Conservation (phyloP, 768 basidiomycete genomes). For the Gloeophyllum trabeum region DNA sequence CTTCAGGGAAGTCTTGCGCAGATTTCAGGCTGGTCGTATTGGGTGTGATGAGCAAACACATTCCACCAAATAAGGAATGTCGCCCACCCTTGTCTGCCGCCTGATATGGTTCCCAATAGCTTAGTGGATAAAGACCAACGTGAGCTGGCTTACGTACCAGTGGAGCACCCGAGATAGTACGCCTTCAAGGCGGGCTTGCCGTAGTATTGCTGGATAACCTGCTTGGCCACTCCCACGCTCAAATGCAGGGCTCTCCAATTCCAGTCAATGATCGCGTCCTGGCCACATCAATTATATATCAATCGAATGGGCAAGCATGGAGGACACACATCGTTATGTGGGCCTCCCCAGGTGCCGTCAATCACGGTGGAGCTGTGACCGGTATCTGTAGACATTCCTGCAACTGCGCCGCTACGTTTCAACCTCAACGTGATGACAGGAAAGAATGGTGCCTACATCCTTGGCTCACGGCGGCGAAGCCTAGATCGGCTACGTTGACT, state of each 20-base stretch:
- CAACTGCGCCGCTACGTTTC: slow-evolving; percentile 6
- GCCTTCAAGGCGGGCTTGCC: slow-evolving; percentile 10
- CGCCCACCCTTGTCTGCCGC: slow-evolving; percentile 17
- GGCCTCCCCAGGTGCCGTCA: slow-evolving; percentile 12
- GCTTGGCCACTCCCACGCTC: slow-evolving; percentile 15
- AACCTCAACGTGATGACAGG: background rate
- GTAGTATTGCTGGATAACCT: slow-evolving; percentile 17
- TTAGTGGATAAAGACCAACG: background rate
- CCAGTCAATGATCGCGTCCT: slow-evolving; percentile 19
- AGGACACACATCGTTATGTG: slow-evolving; percentile 11
- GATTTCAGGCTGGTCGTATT: slow-evolving; percentile 9
- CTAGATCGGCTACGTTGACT: slow-evolving; percentile 14
- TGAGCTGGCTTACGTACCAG: slow-evolving; percentile 7
- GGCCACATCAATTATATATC: background rate
- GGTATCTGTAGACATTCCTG: slow-evolving; percentile 15
- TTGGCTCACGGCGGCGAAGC: slow-evolving; percentile 12
- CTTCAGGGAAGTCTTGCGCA: slow-evolving; percentile 18
- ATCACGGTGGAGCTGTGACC: slow-evolving; percentile 8
- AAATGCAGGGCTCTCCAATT: slow-evolving; percentile 17
- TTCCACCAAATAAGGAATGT: too few relatives aligned
- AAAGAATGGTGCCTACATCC: slow-evolving; percentile 9
- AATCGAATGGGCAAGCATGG: background rate
- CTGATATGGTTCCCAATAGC: slow-evolving; percentile 2
- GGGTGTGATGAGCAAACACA: background rate
- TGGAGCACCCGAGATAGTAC: slow-evolving; percentile 20